These are phyloP conservation scores for Fusarium aywerte DNA, from an alignment of 2,329 filamentous ascomycete genomes.

Conservation along the genomic window DNA sequence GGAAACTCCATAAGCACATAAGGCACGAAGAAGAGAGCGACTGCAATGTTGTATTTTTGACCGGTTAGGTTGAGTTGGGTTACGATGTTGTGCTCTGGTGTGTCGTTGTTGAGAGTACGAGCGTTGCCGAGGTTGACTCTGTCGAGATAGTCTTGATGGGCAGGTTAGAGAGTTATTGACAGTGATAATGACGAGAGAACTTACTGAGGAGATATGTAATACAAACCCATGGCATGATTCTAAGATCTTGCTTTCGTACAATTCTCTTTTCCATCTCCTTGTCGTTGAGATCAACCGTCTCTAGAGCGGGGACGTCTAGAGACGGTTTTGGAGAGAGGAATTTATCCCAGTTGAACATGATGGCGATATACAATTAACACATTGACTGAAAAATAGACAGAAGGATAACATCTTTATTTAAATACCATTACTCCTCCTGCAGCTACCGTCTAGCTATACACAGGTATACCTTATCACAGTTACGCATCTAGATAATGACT, in stretches of 20 bases:
- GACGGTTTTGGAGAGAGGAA: constrained; percentile 45
- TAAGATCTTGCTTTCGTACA: constrained; percentile 49
- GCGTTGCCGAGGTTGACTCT: constrained; percentile 51
- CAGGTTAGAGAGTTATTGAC: not conserved
- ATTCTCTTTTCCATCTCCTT: constrained; percentile 51
- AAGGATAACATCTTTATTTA: constrained; percentile 5
- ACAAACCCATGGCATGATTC: constrained; percentile 51
- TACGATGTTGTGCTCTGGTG: constrained; percentile 50
- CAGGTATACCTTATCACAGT: not conserved
- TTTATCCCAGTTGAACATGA: constrained; percentile 38
- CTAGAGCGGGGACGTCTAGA: constrained; percentile 49
- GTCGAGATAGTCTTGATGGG: constrained; percentile 42
- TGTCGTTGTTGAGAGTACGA: constrained; percentile 50
- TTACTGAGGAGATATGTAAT: constrained; percentile 49
- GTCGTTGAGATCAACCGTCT: constrained; percentile 50
- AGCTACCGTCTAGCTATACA: not conserved
- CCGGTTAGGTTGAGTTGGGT: constrained; percentile 47
- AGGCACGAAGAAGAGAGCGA: constrained; percentile 48
- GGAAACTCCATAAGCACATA: constrained; percentile 50
- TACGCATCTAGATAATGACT: constrained; percentile 15
- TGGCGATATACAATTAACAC: not conserved
- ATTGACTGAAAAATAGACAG: not conserved
- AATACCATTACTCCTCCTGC: constrained; percentile 1
- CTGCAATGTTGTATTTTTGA: constrained; percentile 48
- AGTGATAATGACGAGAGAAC: not conserved